Evolutionary conservation across 75 land plant species (phyloP).

Genomic region (Sequoiadendron giganteum): DNA sequence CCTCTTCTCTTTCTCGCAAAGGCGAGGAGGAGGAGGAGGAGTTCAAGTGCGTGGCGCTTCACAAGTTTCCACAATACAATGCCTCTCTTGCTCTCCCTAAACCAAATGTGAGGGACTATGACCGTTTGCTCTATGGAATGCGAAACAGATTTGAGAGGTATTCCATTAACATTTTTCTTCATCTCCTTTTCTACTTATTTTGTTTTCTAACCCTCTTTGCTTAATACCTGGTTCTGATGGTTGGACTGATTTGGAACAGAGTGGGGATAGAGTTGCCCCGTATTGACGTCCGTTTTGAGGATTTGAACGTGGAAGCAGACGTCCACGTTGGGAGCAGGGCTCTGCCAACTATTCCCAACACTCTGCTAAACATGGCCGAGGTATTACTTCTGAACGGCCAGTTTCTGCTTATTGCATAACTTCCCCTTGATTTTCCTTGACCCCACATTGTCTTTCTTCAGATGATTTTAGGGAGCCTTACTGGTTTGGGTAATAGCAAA

Average conservation of each 20-base stretch:
- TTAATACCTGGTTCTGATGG: neutral
- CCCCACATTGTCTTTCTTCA: neutral
- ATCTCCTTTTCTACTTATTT: neutral
- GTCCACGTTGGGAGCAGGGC: constrained; percentile 28
- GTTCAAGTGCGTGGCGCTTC: neutral
- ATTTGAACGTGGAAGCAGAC: constrained; percentile 23
- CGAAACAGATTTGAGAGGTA: constrained; percentile 20
- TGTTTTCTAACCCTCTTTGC: neutral
- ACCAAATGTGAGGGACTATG: neutral
- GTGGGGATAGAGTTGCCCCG: constrained; percentile 37
- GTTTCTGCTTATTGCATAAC: neutral
- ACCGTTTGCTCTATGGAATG: constrained; percentile 13
- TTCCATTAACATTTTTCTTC: too few relatives aligned
- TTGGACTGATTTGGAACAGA: constrained; percentile 5
- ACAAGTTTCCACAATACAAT: neutral
- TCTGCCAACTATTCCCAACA: constrained; percentile 32
- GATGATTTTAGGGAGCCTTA: neutral
- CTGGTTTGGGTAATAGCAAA: constrained; percentile 3
- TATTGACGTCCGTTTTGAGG: constrained; percentile 35
- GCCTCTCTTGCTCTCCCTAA: neutral
- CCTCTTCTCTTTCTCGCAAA: neutral
- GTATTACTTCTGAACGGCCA: neutral
- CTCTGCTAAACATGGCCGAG: constrained; percentile 12
- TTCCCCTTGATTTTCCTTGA: neutral
- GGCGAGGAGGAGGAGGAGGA: neutral